Percentiles rank a stretch among this genome's conserved stretches.
These are phyloP conservation scores for Aspergillus sclerotialis DNA, from an alignment of 2,329 filamentous ascomycete genomes.

Conservation along the genomic window DNA sequence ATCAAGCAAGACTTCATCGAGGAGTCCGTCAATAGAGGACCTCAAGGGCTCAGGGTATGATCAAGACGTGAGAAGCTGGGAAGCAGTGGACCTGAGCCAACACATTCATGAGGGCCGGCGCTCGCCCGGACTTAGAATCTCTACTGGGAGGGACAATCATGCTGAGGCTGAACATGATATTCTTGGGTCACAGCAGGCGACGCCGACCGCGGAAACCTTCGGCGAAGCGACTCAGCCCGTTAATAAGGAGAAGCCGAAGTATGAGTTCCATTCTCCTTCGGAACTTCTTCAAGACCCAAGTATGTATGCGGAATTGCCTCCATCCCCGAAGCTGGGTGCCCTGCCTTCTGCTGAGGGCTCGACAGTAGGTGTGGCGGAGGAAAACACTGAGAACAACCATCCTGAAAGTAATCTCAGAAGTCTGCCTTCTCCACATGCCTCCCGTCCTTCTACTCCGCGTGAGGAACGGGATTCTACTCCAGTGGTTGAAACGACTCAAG, in stretches of 20 bases:
- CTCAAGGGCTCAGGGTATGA: conserved; percentile 17
- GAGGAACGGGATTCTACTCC: conserved; percentile 7
- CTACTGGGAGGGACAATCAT: conserved; percentile 25
- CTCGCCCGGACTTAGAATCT: conserved; percentile 19
- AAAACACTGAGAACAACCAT: conserved; percentile 11
- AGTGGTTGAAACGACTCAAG: conserved; percentile 8
- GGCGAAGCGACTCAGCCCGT: conserved; percentile 17
- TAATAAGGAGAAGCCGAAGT: conserved; percentile 35
- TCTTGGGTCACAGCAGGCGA: conserved; percentile 59
- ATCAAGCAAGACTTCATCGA: conserved; percentile 44
- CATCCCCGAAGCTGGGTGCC: conserved; percentile 13
- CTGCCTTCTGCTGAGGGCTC: conserved; percentile 28
- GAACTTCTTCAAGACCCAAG: conserved; percentile 37
- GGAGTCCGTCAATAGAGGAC: conserved; percentile 40
- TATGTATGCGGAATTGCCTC: conserved; percentile 16
- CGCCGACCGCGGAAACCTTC: conserved; percentile 57
- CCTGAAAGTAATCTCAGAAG: conserved; percentile 10
- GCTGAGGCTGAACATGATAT: conserved; percentile 34
- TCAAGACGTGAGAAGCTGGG: conserved; percentile 23
- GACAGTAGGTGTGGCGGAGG: conserved; percentile 16
- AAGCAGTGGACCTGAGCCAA: conserved; percentile 20
- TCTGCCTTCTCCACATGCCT: conserved; percentile 11
- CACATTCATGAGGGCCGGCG: conserved; percentile 15
- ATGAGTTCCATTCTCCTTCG: conserved; percentile 42
- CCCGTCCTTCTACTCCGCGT: conserved; percentile 13